Percentiles rank a stretch among this genome's conserved stretches.
phyloP scores from a whole-genome alignment of 495 filamentous ascomycete genomes.

The Neurospora africana region DNA sequence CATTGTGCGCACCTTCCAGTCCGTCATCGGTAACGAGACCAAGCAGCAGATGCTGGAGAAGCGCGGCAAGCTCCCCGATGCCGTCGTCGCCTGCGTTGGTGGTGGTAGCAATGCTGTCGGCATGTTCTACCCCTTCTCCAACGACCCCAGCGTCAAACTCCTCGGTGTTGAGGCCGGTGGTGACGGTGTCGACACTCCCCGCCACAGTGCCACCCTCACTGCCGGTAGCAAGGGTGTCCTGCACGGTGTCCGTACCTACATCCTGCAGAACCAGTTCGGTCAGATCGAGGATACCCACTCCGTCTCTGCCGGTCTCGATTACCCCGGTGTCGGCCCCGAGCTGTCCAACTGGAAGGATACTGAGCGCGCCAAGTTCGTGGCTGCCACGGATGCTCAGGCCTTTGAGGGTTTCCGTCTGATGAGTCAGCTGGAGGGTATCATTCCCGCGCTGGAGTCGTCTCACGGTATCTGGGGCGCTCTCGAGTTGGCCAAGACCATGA shows the following conservation, averaged over 20 bases:
- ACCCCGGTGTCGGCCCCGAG: conserved; percentile 93
- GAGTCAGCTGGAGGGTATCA: conserved; percentile 84
- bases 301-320: conserved; percentile 93
- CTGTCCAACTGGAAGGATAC: conserved; percentile 86
- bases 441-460: conserved; percentile 86
- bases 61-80: conserved; percentile 82
- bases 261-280: conserved; percentile 82
- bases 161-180: conserved; percentile 95
- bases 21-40: conserved; percentile 85
- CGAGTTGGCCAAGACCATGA: conserved; percentile 85
- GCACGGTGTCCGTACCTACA: conserved; percentile 91
- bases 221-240: conserved; percentile 86
- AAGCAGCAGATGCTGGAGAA: conserved; percentile 75
- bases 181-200: conserved; percentile 75
- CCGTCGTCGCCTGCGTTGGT: conserved; percentile 91
- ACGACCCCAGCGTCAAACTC: conserved; percentile 74
- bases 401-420: conserved; percentile 81
- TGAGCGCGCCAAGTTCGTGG: conserved; percentile 74
- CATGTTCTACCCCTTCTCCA: conserved; percentile 94
- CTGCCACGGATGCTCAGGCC: conserved; percentile 85
- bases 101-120: conserved; percentile 85
- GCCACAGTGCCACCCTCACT: conserved; percentile 84
- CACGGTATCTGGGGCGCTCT: conserved; percentile 87
- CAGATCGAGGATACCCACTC: conserved; percentile 94
- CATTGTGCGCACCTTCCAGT: conserved; percentile 92